Base-by-base conservation (phyloP, 495 filamentous ascomycete genomes). In the Daldinia decipiens region DNA sequence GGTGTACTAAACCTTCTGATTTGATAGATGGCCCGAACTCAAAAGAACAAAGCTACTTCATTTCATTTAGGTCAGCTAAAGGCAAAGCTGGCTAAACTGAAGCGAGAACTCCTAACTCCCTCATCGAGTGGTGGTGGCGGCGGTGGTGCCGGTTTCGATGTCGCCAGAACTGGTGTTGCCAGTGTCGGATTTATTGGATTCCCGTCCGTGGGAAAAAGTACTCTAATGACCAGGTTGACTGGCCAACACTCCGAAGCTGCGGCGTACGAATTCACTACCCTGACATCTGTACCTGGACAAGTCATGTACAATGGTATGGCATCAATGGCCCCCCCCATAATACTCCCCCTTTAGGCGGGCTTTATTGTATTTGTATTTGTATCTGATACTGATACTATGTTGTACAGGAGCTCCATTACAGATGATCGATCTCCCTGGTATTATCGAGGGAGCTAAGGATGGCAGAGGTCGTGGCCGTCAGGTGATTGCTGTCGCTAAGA, bases 401-500 rank as follows among this genome's bases (percentile, higher is more conserved):
- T 50, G 12, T 51, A 40, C 38, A 83, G 81, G 95, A 62, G 95
- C 95, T 36, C 96, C 97, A 75, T 93, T 99, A 74, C 95, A 99
- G 81, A 99, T 99, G 87, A 90, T 99, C 47, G 95, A 99, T 89
- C 86, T 99, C 72, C 95, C 95, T 8, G 95, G 95, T 88, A 99
- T 99, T 76, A 99, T 99, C 70, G 91, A 98, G 81, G 95, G 95
- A 75, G 95, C 95, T 62, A 99, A 99, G 80, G 95, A 99, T 80
- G 95, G 95, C 61, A 96, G 97, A 80, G 95, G 95, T 85, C 91
- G 95, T 85, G 95, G 95, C 86, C 90, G 96, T 72, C 95, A 99
- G 81, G 95, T 99, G 72, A 99, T 99, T 85, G 95, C 95, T 17
- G 95, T 99, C 57, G 94, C 96, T 56, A 98, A 98, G 85, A 98